phyloP scores from a whole-genome alignment of 139 green algal species.

The Chlamydomonas urium region DNA sequence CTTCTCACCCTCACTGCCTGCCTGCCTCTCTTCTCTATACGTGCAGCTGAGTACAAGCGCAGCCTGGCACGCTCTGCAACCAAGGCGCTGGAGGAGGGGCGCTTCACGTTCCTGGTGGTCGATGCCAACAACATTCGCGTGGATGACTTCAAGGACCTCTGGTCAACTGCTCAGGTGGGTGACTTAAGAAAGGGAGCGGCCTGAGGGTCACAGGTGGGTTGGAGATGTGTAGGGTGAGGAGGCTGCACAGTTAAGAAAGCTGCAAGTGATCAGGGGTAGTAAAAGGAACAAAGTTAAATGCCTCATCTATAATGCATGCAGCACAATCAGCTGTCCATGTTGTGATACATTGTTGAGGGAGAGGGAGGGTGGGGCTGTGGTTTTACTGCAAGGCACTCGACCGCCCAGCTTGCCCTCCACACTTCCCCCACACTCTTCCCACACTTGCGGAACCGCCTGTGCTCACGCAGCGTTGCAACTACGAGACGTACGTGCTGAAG shows the following conservation, averaged over 20 bases:
- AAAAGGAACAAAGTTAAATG: too few species aligned
- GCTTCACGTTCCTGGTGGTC: conserved; percentile 68
- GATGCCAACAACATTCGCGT: conserved; percentile 52
- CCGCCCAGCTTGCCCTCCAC: too few species aligned
- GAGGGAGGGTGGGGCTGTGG: too few species aligned
- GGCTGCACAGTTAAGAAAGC: background rate
- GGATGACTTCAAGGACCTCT: conserved; percentile 49
- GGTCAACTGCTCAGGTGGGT: conserved; percentile 46
- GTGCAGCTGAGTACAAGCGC: conserved; percentile 45
- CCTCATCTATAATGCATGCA: too few species aligned
- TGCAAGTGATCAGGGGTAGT: too few species aligned
- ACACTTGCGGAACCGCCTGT: background rate
- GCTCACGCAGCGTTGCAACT: conserved; percentile 7
- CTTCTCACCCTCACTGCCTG: too few species aligned
- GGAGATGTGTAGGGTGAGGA: background rate
- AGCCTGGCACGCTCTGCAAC: conserved; percentile 59
- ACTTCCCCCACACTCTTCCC: background rate
- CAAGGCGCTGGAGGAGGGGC: conserved; percentile 58
- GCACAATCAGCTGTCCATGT: too few species aligned
- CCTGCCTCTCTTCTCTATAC: too few species aligned
- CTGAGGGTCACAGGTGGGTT: background rate
- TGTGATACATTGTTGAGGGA: too few species aligned
- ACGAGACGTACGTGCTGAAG: conserved; percentile 44
- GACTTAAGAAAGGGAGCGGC: background rate
- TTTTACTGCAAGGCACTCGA: too few species aligned